Conservation (phyloP, 306 rosid species). For the Canavalia gladiata region DNA sequence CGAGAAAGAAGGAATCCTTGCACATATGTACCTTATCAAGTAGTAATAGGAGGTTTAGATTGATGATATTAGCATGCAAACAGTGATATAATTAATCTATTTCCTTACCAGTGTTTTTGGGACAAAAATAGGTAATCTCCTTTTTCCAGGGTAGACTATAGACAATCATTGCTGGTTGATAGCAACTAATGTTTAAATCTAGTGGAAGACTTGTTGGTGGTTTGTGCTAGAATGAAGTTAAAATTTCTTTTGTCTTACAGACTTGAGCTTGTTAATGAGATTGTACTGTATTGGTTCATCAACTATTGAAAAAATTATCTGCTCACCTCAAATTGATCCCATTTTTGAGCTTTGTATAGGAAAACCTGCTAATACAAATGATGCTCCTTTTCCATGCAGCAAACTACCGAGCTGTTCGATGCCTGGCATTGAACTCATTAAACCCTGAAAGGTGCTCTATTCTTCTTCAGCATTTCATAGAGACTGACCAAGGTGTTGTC, state of each 20-base stretch:
- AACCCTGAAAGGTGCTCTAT: constrained; percentile 87
- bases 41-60: constrained; percentile 19
- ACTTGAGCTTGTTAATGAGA: constrained; percentile 17
- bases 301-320: constrained; percentile 29
- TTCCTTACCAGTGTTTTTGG: constrained; percentile 19
- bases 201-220: constrained; percentile 8
- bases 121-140: constrained; percentile 21
- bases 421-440: constrained; percentile 81
- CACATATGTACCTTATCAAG: neutral
- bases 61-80: constrained; percentile 12
- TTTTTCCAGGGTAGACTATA: neutral
- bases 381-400: constrained; percentile 61
- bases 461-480: constrained; percentile 73
- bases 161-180: constrained; percentile 1
- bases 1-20: neutral
- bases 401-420: constrained; percentile 87
- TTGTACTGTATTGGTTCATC: constrained; percentile 25
- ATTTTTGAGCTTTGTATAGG: neutral
- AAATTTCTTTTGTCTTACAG: constrained; percentile 1
- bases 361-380: neutral
- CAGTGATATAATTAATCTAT: neutral
- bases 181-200: constrained; percentile 6
- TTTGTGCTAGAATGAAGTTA: constrained; percentile 15
- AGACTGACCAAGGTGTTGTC: constrained; percentile 77
- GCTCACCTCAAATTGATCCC: constrained; percentile 13